These are phyloP conservation scores for Yarrowia alimentaria DNA, from an alignment of 805 yeast species.

Conservation along the genomic window DNA sequence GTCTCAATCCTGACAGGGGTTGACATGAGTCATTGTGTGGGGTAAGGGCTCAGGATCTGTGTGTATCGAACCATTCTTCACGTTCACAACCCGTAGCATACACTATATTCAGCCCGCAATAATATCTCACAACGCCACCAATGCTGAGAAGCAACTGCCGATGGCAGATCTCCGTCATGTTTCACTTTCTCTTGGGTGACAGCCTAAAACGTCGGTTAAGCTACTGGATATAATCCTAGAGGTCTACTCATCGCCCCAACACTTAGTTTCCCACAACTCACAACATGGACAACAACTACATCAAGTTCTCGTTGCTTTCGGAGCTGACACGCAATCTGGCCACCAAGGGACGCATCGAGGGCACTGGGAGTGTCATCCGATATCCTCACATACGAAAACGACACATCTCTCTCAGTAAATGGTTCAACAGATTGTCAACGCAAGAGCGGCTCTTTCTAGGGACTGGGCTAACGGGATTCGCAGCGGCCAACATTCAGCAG, in stretches of 20 bases:
- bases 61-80: too few species aligned
- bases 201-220: neutral
- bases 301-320: slow-evolving; percentile 8
- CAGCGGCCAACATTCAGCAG: slow-evolving; percentile 1
- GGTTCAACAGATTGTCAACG: neutral
- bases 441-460: slow-evolving; percentile 11
- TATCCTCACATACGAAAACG: slow-evolving; percentile 1
- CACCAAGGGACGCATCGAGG: slow-evolving; percentile 1
- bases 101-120: too few species aligned
- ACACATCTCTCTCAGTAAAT: neutral
- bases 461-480: slow-evolving; percentile 1
- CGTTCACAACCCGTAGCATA: too few species aligned
- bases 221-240: neutral
- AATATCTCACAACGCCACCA: too few species aligned
- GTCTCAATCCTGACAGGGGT: too few species aligned
- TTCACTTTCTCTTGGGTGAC: too few species aligned
- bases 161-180: too few species aligned
- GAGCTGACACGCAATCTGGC: slow-evolving; percentile 9
- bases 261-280: too few species aligned
- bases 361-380: neutral
- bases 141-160: too few species aligned
- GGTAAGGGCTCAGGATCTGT: too few species aligned
- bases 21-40: too few species aligned
- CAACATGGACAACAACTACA: slow-evolving; percentile 14
- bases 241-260: neutral